phyloP scores from a whole-genome alignment of 495 filamentous ascomycete genomes.

The Penicillium lagena region DNA sequence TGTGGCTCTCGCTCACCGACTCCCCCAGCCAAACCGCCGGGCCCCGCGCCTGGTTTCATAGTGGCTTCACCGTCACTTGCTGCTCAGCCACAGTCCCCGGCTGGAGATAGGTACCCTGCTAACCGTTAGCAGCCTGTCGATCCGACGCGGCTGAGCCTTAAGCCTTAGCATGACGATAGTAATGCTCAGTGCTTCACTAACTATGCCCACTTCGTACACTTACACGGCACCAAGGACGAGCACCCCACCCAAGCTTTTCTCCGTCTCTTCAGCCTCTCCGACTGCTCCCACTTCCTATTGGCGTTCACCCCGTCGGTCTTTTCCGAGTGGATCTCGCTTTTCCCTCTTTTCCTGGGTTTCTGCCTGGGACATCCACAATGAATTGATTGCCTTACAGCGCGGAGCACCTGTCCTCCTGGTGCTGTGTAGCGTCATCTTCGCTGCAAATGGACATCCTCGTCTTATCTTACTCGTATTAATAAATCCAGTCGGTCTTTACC shows the following conservation, averaged over 20 bases:
- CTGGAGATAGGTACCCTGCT: no score
- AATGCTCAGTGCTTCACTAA: background rate
- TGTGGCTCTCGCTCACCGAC: background rate
- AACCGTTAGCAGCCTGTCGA: no score
- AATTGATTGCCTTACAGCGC: conserved; percentile 12
- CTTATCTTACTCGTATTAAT: background rate
- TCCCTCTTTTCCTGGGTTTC: background rate
- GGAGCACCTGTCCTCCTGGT: background rate
- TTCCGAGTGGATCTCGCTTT: conserved; percentile 1
- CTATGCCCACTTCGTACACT: background rate
- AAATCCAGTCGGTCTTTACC: no score
- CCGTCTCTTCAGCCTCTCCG: background rate
- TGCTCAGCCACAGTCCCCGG: background rate
- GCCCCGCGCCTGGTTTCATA: background rate
- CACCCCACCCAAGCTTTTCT: conserved; percentile 2
- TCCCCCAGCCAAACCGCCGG: background rate
- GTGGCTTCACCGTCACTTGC: background rate
- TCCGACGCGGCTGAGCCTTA: background rate
- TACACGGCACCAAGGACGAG: background rate
- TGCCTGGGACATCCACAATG: conserved; percentile 18
- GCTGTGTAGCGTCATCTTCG: background rate
- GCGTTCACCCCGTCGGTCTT: conserved; percentile 11
- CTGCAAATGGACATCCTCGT: background rate
- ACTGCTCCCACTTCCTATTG: conserved; percentile 2
- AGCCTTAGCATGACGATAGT: background rate